Conservation (phyloP, 2,329 filamentous ascomycete genomes). For the Neoascochyta sp. region DNA sequence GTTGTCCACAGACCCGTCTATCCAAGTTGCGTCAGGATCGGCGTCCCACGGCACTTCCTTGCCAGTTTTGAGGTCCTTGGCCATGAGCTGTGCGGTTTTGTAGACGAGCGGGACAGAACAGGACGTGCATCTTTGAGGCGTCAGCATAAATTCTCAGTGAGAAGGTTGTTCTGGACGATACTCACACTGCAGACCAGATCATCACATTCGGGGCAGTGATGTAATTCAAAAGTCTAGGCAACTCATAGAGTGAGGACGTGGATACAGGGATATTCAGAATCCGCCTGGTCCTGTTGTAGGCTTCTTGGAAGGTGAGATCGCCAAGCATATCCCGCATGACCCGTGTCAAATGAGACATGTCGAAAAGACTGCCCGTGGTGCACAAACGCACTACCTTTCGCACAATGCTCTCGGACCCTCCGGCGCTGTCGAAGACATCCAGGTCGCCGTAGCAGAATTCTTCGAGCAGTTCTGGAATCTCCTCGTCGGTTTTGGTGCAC, state of each 20-base stretch:
- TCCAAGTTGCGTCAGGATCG: conserved; percentile 72
- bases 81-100: conserved; percentile 70
- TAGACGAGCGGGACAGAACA: conserved; percentile 90
- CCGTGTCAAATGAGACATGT: conserved; percentile 73
- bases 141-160: conserved; percentile 8
- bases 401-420: conserved; percentile 59
- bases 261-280: conserved; percentile 95
- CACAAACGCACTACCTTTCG: conserved; percentile 69
- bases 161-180: conserved; percentile 8
- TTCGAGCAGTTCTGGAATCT: conserved; percentile 66
- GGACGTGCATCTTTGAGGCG: conserved; percentile 63
- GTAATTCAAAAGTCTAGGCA: conserved; percentile 85
- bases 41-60: conserved; percentile 80
- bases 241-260: conserved; percentile 78
- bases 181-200: conserved; percentile 87
- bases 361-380: conserved; percentile 79
- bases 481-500: conserved; percentile 72
- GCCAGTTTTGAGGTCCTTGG: conserved; percentile 80
- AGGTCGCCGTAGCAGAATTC: conserved; percentile 77
- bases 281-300: conserved; percentile 87
- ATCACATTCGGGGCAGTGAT: conserved; percentile 90
- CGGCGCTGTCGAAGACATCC: conserved; percentile 69
- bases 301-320: conserved; percentile 91
- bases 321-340: conserved; percentile 80
- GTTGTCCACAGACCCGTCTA: conserved; percentile 92